A percentile compares a stretch with the other conserved stretches of the same genome.
Conservation (phyloP, 2,329 filamentous ascomycete species). For the Pseudogymnoascus sp. region DNA sequence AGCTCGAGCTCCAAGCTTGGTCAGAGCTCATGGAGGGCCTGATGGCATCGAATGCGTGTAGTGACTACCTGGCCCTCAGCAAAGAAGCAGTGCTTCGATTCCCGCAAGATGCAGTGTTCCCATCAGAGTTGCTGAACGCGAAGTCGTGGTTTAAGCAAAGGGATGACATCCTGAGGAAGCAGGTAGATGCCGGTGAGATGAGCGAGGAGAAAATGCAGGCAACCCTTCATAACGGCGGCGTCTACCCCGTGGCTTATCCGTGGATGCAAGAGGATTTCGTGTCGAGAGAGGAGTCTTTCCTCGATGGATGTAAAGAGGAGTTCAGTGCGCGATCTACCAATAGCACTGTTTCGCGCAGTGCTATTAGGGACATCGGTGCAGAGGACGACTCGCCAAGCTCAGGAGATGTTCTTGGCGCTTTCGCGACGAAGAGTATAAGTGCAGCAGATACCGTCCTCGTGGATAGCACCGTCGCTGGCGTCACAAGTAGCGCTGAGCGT, state of each 20-base stretch:
- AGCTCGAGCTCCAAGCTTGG: conserved; percentile 23
- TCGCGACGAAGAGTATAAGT: conserved; percentile 17
- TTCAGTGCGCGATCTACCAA: conserved; percentile 18
- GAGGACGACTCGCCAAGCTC: conserved; percentile 12
- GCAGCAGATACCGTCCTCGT: conserved; percentile 16
- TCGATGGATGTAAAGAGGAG: conserved; percentile 17
- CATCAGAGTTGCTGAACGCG: conserved; percentile 20
- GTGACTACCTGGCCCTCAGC: conserved; percentile 20
- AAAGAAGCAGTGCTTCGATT: conserved; percentile 20
- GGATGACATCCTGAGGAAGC: conserved; percentile 15
- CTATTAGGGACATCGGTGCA: conserved; percentile 15
- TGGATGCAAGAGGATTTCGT: conserved; percentile 20
- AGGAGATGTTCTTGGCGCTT: conserved; percentile 21
- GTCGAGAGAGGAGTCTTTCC: conserved; percentile 15
- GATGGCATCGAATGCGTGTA: conserved; percentile 22
- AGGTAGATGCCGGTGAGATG: conserved; percentile 18
- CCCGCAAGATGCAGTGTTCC: conserved; percentile 21
- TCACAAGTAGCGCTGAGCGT: conserved; percentile 13
- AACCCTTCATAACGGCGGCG: conserved; percentile 19
- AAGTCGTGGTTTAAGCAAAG: conserved; percentile 20
- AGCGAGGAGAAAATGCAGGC: conserved; percentile 15
- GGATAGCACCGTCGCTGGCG: conserved; percentile 16
- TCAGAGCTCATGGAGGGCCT: conserved; percentile 23
- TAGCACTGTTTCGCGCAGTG: conserved; percentile 19
- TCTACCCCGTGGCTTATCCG: conserved; percentile 21